Percentiles rank a stretch among this genome's conserved stretches.
These are phyloP conservation scores for Paracoccidioides brasiliensis DNA, from an alignment of 2,329 filamentous ascomycete genomes.

Conservation along the genomic window DNA sequence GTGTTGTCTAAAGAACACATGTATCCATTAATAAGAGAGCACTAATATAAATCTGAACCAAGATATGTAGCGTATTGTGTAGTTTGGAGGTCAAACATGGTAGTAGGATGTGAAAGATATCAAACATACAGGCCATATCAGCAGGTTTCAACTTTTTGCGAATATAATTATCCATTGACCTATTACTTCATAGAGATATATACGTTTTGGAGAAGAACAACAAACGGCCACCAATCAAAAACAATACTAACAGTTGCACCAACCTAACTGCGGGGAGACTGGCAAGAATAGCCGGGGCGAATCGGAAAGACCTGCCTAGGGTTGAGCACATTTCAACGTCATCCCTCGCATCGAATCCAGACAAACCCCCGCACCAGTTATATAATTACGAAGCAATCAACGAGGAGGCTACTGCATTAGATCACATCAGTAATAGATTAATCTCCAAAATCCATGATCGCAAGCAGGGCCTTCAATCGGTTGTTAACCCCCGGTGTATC, in stretches of 20 bases:
- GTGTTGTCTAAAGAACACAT: constrained; percentile 9
- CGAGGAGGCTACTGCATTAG: background rate
- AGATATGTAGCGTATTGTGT: constrained; percentile 9
- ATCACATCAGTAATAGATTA: background rate
- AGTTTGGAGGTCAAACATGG: background rate
- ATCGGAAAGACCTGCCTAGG: background rate
- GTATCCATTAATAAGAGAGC: background rate
- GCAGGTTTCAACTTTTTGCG: no score
- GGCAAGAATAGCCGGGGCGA: background rate
- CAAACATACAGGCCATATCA: no score
- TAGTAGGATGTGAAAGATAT: background rate
- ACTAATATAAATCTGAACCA: background rate
- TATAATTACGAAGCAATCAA: background rate
- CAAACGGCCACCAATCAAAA: no score
- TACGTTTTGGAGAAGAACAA: background rate
- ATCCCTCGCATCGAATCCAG: background rate
- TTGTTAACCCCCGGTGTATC: constrained; percentile 4
- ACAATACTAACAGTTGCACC: background rate
- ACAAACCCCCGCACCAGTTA: background rate
- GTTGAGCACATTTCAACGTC: background rate
- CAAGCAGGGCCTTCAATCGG: constrained; percentile 2
- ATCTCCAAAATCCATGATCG: constrained; percentile 6
- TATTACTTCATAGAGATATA: background rate
- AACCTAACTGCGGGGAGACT: background rate
- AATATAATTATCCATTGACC: no score